Percentiles rank a stretch among this genome's conserved stretches.
These are phyloP conservation scores for Ascochyta rabiei DNA, from an alignment of 2,329 filamentous ascomycete genomes.

Conservation along the genomic window DNA sequence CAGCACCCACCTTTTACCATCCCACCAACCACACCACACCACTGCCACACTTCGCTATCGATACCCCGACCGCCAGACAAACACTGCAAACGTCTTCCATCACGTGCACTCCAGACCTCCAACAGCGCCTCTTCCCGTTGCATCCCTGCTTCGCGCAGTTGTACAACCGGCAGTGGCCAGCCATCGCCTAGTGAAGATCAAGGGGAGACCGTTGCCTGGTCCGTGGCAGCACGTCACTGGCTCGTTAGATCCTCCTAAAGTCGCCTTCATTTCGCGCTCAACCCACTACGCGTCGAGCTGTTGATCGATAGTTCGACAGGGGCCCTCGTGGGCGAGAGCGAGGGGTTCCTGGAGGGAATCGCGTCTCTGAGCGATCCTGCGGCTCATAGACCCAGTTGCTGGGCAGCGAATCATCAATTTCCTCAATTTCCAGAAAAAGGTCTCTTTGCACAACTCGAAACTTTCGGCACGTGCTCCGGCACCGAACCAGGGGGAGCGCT, in stretches of 20 bases:
- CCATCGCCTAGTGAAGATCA: slow-evolving; percentile 24
- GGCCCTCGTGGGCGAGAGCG: slow-evolving; percentile 12
- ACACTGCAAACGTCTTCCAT: slow-evolving; percentile 6
- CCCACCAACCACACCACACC: not conserved
- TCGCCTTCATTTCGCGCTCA: slow-evolving; percentile 37
- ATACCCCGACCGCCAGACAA: not conserved
- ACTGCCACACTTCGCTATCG: not conserved
- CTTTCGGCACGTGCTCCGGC: slow-evolving; percentile 33
- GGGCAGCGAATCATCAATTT: slow-evolving; percentile 19
- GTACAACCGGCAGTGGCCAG: slow-evolving; percentile 16
- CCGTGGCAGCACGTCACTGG: slow-evolving; percentile 43
- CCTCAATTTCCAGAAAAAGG: slow-evolving; percentile 17
- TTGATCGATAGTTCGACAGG: slow-evolving; percentile 35
- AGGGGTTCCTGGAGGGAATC: slow-evolving; percentile 35
- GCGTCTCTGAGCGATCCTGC: slow-evolving; percentile 20
- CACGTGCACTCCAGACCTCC: slow-evolving; percentile 22
- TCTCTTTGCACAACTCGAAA: slow-evolving; percentile 21
- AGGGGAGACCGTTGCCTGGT: slow-evolving; percentile 21
- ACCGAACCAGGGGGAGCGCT: slow-evolving; percentile 21
- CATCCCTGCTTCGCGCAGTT: slow-evolving; percentile 28
- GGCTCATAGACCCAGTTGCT: slow-evolving; percentile 15
- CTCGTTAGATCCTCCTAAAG: slow-evolving; percentile 26
- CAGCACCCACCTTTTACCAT: too few relatives aligned
- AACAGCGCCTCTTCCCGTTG: slow-evolving; percentile 13
- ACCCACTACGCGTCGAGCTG: slow-evolving; percentile 35